Conservation (phyloP, 306 rosid species). For the Rosa rugosa region DNA sequence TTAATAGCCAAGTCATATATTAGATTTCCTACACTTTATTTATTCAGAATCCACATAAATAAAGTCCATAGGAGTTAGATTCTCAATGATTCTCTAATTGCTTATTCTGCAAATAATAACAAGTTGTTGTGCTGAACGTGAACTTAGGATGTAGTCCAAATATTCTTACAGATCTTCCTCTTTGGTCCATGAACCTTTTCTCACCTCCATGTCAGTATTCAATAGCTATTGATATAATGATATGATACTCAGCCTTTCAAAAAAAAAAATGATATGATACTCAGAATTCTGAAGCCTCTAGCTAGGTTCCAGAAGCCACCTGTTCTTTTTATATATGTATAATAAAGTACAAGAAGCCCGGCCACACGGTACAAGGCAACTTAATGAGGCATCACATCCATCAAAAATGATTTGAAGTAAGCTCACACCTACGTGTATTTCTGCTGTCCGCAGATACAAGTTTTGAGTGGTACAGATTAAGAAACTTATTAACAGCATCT, state of each 20-base stretch:
- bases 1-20: too few species aligned
- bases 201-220: neutral
- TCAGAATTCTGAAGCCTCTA: neutral
- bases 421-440: neutral
- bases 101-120: too few species aligned
- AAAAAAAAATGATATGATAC: neutral
- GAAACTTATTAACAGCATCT: neutral
- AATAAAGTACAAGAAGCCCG: neutral
- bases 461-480: neutral
- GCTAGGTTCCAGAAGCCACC: neutral
- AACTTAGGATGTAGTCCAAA: too few species aligned
- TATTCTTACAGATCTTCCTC: too few species aligned
- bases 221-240: neutral
- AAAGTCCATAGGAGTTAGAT: too few species aligned
- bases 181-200: slow-evolving; percentile 5
- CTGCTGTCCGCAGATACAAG: neutral
- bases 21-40: too few species aligned
- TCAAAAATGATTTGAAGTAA: neutral
- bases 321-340: neutral
- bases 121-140: too few species aligned
- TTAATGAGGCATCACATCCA: neutral
- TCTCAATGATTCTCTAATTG: too few species aligned
- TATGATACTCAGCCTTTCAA: neutral
- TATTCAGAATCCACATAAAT: too few species aligned
- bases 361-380: neutral